Evolutionary conservation across 768 basidiomycete genomes (phyloP).

Genomic region (Mycena galericulata): DNA sequence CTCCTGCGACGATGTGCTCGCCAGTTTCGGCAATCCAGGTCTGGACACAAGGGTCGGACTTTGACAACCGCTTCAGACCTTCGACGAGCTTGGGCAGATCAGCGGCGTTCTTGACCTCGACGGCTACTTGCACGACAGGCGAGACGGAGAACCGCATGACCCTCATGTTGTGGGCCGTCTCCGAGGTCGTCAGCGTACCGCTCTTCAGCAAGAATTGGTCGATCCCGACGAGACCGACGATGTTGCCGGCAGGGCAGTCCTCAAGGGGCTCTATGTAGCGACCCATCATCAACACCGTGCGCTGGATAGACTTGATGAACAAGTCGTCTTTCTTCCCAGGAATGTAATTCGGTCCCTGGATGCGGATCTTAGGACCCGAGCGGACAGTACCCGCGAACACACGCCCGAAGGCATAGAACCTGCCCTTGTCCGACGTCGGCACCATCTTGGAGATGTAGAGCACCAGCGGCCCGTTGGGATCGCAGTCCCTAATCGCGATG

Average conservation of each 20-base stretch:
- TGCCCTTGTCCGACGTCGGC: slow-evolving; percentile 99
- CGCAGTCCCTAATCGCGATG: slow-evolving; percentile 97
- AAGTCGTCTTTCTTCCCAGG: slow-evolving; percentile 99
- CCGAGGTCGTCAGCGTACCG: slow-evolving; percentile 96
- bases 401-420: slow-evolving; percentile 99
- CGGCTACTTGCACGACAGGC: slow-evolving; percentile 98
- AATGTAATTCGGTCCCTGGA: slow-evolving; percentile 98
- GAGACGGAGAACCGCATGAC: slow-evolving; percentile 99
- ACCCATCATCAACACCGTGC: slow-evolving; percentile 99
- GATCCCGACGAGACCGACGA: slow-evolving; percentile 98
- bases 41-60: slow-evolving; percentile 99
- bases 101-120: slow-evolving; percentile 99
- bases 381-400: slow-evolving; percentile 99
- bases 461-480: slow-evolving; percentile 95
- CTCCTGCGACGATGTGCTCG: slow-evolving; percentile 99
- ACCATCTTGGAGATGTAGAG: slow-evolving; percentile 99
- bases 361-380: slow-evolving; percentile 98
- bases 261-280: slow-evolving; percentile 98
- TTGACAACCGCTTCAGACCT: slow-evolving; percentile 99
- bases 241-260: slow-evolving; percentile 99
- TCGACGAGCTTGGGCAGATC: slow-evolving; percentile 99
- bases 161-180: slow-evolving; percentile 99
- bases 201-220: slow-evolving; percentile 99
- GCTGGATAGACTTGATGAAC: slow-evolving; percentile 98
- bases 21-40: slow-evolving; percentile 92